Conservation (phyloP, 78 protist species). For the Isochrysis galbana region DNA sequence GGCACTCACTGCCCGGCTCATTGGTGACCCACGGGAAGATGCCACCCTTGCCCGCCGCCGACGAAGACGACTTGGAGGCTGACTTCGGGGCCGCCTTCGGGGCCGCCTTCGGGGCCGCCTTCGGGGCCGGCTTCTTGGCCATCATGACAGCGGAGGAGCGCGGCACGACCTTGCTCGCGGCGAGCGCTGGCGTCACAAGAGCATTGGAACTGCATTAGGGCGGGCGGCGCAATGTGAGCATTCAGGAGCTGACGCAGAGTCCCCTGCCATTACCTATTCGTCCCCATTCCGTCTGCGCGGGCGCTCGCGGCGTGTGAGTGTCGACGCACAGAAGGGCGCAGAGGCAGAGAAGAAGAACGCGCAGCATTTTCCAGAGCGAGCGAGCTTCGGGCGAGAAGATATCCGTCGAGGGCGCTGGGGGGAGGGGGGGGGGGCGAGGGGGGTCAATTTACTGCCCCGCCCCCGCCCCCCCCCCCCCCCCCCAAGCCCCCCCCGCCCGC, state of each 20-base stretch:
- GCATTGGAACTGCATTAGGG: not conserved
- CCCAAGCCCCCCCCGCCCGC: too few relatives aligned
- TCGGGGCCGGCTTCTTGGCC: not conserved
- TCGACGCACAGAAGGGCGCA: not conserved
- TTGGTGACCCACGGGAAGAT: slow-evolving; percentile 14
- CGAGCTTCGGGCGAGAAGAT: too few relatives aligned
- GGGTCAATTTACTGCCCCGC: too few relatives aligned
- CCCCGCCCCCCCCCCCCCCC: too few relatives aligned
- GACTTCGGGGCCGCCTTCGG: not conserved
- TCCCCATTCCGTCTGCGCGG: too few relatives aligned
- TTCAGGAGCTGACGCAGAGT: not conserved
- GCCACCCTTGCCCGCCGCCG: slow-evolving; percentile 1
- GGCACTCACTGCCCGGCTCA: not conserved
- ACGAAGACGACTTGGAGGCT: not conserved
- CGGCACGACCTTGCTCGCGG: not conserved
- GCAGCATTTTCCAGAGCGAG: too few relatives aligned
- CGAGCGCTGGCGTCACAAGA: not conserved
- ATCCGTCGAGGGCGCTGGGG: too few relatives aligned
- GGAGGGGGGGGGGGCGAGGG: too few relatives aligned
- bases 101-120: not conserved
- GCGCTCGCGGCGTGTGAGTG: not conserved
- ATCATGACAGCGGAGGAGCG: not conserved
- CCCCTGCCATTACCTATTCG: too few relatives aligned
- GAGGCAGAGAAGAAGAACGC: not conserved
- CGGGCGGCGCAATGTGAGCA: not conserved